A percentile compares a stretch with the other conserved stretches of the same genome.
Conservation (phyloP, 176 grass and related monocot species). For the Ensete glaucum region DNA sequence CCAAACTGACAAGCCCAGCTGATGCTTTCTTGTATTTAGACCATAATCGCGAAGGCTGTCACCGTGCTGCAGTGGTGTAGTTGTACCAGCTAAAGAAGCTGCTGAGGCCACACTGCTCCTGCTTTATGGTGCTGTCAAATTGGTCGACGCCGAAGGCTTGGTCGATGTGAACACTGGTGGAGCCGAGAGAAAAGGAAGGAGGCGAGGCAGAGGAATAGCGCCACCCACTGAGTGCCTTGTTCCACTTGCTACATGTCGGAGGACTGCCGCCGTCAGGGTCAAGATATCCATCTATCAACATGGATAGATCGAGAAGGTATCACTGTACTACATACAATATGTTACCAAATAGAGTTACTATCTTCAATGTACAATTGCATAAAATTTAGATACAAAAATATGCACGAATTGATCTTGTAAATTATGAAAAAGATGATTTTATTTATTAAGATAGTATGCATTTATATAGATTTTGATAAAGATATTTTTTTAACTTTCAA, state of each 20-base stretch:
- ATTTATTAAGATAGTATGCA: no score
- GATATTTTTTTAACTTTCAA: no score
- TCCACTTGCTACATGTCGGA: slow-evolving; percentile 17
- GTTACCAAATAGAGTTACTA: no score
- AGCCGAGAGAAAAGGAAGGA: slow-evolving; percentile 51
- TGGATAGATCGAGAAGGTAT: no score
- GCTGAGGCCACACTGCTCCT: slow-evolving; percentile 38
- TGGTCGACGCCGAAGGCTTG: slow-evolving; percentile 62
- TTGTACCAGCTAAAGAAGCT: slow-evolving; percentile 94
- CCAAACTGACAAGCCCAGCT: slow-evolving; percentile 51
- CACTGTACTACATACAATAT: no score
- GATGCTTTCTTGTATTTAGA: slow-evolving; percentile 60
- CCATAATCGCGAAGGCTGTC: slow-evolving; percentile 41
- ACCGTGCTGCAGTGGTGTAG: slow-evolving; percentile 45
- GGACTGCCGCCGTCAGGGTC: slow-evolving; percentile 48
- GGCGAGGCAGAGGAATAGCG: slow-evolving; percentile 29
- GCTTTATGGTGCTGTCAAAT: slow-evolving; percentile 37
- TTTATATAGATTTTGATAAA: no score
- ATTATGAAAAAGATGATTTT: no score
- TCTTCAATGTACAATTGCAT: no score
- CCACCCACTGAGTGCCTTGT: background rate
- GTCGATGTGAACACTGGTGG: slow-evolving; percentile 55
- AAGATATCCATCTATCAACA: slow-evolving; percentile 14
- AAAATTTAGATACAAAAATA: no score
- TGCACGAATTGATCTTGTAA: no score